These are phyloP conservation scores for Claviceps africana DNA, from an alignment of 2,329 filamentous ascomycete genomes.

Conservation along the genomic window DNA sequence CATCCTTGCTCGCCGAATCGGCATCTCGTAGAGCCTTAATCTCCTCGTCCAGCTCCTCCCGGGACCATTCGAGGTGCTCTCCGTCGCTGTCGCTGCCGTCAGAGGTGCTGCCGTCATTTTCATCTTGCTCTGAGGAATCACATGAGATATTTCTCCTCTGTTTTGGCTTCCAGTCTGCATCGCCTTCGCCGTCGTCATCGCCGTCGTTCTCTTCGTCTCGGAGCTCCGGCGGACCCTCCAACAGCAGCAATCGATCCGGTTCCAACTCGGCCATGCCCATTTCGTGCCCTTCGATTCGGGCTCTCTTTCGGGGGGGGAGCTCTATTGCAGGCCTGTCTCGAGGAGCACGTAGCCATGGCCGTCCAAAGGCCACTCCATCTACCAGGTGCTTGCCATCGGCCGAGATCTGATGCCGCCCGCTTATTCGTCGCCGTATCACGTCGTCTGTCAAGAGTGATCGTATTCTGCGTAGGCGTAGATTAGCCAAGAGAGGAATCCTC, in stretches of 20 bases:
- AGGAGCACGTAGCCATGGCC: constrained; percentile 48
- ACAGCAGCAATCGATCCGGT: constrained; percentile 14
- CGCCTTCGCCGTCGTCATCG: constrained; percentile 16
- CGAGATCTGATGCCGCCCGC: constrained; percentile 71
- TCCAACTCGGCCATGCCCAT: constrained; percentile 14
- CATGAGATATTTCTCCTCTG: constrained; percentile 3
- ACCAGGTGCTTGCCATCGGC: constrained; percentile 65
- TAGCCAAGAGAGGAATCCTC: background rate
- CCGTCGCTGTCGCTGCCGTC: background rate
- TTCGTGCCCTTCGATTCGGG: constrained; percentile 31
- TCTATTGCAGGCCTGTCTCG: constrained; percentile 50
- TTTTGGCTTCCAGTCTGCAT: constrained; percentile 3
- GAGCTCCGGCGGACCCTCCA: constrained; percentile 19
- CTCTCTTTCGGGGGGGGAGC: constrained; percentile 62
- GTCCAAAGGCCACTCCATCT: constrained; percentile 75
- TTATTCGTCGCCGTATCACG: constrained; percentile 54
- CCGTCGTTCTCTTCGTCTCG: constrained; percentile 25
- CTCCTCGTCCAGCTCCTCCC: constrained; percentile 1
- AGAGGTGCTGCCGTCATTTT: background rate
- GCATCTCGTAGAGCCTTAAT: background rate
- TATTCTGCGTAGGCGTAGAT: constrained; percentile 38
- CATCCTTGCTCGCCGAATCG: background rate
- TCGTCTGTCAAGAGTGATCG: constrained; percentile 65
- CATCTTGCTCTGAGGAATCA: background rate
- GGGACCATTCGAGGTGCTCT: constrained; percentile 6